Evolutionary conservation across 1,284 basidiomycete species (phyloP).

Genomic region (Moesziomyces antarcticus): DNA sequence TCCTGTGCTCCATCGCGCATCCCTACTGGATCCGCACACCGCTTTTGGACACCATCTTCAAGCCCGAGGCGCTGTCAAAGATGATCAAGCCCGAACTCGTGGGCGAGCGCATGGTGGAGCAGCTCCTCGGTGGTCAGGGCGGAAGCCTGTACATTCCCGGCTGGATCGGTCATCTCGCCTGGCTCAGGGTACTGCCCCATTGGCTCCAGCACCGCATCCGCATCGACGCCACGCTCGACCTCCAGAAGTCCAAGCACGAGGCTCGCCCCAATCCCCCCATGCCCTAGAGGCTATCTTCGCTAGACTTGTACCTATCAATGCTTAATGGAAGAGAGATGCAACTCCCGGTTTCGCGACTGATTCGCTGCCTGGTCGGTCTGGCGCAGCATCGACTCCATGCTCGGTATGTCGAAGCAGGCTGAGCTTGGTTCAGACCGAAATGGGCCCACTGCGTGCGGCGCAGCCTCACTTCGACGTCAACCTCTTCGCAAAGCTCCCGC

Average conservation of each 20-base stretch:
- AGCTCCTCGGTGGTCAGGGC: constrained; percentile 32
- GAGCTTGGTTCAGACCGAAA: no score
- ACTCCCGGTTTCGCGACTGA: no score
- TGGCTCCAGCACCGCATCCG: constrained; percentile 25
- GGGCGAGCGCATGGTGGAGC: constrained; percentile 19
- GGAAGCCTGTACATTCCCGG: constrained; percentile 38
- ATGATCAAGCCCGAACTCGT: constrained; percentile 26
- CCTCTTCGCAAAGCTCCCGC: no score
- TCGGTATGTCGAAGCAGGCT: no score
- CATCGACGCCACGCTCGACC: constrained; percentile 13
- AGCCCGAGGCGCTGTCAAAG: constrained; percentile 8
- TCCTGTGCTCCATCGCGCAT: constrained; percentile 29
- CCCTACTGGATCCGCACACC: constrained; percentile 33
- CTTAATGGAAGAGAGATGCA: no score
- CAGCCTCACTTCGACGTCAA: no score
- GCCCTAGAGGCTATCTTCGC: not conserved
- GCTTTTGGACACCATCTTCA: constrained; percentile 10
- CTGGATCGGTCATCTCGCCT: constrained; percentile 36
- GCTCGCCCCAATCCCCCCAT: not conserved
- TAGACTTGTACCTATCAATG: not conserved
- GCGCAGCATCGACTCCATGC: no score
- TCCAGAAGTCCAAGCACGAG: constrained; percentile 9
- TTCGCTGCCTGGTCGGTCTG: no score
- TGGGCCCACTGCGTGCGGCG: no score
- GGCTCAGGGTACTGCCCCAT: constrained; percentile 21